Base-by-base conservation (phyloP, 129 eudicot species). In the Dittrichia graveolens region DNA sequence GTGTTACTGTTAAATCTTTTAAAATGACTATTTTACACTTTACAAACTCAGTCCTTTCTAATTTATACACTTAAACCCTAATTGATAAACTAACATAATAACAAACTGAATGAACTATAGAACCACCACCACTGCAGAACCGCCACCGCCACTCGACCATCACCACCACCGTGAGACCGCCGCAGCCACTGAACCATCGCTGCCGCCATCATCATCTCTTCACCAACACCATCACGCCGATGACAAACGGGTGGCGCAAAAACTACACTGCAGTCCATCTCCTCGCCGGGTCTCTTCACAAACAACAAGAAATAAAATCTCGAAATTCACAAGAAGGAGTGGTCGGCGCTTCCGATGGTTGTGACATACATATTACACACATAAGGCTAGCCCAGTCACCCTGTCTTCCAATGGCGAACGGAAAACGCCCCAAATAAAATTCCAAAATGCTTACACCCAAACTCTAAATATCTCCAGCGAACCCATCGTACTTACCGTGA, bases 311-410 rank as follows among this genome's bases (percentile, higher is more conserved):
- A 5, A 91, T 72, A 11, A 91, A 91, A 5, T 88, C 82, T 65
- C 91, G 76, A 41, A 91, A 91, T 72, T 91, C 93, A 3, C 84
- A 35, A 10, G 89, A 82, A 7, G 97, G 93, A 3, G 89, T 69
- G 3, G 80, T 59, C 12, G 97, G 96, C 13, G 97, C 97, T 70
- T 88, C 89, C 0, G 97, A 91, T 18, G 93, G 96, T 64, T 81
- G 84, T 4, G 92, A 69, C 96, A 88, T 83, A 77, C 97, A 92
- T 3, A 92, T 92, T 0, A 96, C 97, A 64, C 87, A 82, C 96
- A 92, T 89, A 3, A 92, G 73, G 50, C 96, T 92, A 0, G 97
- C 97, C 94, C 96, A 92, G 78, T 92, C 97, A 0, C 96, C 97
- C 15, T 83, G 87, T 16, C 96, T 71, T 7, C 85, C 91, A 5